Evolutionary conservation across 2,329 filamentous ascomycete genomes (phyloP), one percentile per base, ranked within the genome.

Genomic region (Tolypocladium paradoxum): DNA sequence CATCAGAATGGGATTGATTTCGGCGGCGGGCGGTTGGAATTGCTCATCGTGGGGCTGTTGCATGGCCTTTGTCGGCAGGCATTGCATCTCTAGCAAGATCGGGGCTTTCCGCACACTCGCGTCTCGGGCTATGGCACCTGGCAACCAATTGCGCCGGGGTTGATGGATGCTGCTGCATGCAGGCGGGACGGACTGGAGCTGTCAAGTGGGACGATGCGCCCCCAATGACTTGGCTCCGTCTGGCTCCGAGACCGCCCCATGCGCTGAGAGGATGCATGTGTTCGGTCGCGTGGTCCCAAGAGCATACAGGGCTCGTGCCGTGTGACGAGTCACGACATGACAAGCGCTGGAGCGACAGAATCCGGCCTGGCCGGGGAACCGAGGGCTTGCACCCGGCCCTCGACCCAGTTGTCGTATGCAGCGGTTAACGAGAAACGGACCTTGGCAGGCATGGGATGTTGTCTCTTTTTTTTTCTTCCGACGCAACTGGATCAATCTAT

Each of bases 181-280:
- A 37, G 45, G 43, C 34, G 22, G 50, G 11, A 31, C 33, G 34
- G 36, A 40, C 48, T 35, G 45, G 51, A 38, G 45, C 45, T 34
- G n/a, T 22, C 45, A 36, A 38, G 51, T 52, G 51, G 51, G 51
- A 52, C 51, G 34, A 48, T 37, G 51, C 51, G 20, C 34, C 33
- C 40, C 27, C 40, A 43, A 46, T n/a, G 16, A 6, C 43, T 46
- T 46, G 43, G 43, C 27, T 46, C 16, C 27, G 8, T 37, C 48
- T 6, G 34, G 22, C 22, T 48, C 40, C 35, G 43, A 48, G 43
- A 45, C 34, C 48, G 37, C 22, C 22, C 48, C 43, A 50, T 27
- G 20, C 36, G 29, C 12, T 14, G 24, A 11, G 9, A 33, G n/a
- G 18, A 45, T 16, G 20, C 8, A 20, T 29, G 29, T n/a, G 5